phyloP scores from a whole-genome alignment of 805 yeast species.

The Yarrowia osloensis region DNA sequence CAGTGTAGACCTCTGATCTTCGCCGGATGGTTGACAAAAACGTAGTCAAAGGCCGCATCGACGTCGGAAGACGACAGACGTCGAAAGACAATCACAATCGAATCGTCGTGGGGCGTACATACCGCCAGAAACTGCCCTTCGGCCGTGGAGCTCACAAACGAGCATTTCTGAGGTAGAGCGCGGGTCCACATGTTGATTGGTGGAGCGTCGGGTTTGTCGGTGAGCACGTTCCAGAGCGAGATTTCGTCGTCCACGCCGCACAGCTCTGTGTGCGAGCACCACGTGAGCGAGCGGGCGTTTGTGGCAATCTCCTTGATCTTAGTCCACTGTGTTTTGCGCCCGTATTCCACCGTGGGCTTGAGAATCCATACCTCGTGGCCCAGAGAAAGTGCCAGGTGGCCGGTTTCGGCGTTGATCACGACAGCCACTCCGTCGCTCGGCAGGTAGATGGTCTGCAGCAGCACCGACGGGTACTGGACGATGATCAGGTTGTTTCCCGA shows the following conservation, averaged over 20 bases:
- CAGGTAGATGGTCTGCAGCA: conserved; percentile 76
- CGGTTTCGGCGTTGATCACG: conserved; percentile 62
- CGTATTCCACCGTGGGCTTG: conserved; percentile 36
- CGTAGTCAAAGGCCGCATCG: conserved; percentile 14
- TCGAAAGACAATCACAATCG: conserved; percentile 8
- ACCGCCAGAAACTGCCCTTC: conserved; percentile 27
- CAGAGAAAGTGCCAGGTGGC: conserved; percentile 45
- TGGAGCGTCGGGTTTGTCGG: not conserved
- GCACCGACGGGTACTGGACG: conserved; percentile 51
- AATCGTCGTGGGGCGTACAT: conserved; percentile 6
- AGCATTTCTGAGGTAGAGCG: not conserved
- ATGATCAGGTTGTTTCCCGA: conserved; percentile 86
- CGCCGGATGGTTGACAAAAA: not conserved
- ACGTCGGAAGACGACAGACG: conserved; percentile 4
- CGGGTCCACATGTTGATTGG: conserved; percentile 20
- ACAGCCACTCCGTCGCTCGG: conserved; percentile 66
- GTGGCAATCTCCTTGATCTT: conserved; percentile 54
- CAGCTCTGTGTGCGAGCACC: conserved; percentile 13
- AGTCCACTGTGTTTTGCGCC: conserved; percentile 44
- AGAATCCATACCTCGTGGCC: conserved; percentile 36
- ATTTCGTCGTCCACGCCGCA: not conserved
- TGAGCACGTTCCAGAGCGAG: conserved; percentile 7
- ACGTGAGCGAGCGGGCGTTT: conserved; percentile 40
- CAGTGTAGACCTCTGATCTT: not conserved
- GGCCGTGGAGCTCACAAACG: conserved; percentile 20